Percentiles rank a stretch among this genome's conserved stretches.
Conservation (phyloP, 179 eudicot genomes). For the Camellia oleifera region DNA sequence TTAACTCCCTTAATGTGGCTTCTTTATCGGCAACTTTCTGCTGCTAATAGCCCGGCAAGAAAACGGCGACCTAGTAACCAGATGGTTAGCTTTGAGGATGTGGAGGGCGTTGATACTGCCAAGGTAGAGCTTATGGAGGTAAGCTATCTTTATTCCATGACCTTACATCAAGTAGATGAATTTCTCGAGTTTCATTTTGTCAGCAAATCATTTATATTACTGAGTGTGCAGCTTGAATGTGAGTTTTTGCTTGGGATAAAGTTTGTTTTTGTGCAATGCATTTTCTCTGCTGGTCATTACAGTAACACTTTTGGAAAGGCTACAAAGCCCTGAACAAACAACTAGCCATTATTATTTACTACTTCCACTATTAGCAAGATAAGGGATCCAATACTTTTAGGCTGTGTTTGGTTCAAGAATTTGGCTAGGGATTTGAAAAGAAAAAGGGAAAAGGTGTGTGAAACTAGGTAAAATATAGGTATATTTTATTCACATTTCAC, state of each 20-base stretch:
- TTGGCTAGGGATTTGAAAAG: no score
- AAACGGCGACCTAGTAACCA: conserved; percentile 68
- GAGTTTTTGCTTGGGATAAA: neutral
- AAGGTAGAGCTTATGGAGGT: conserved; percentile 99
- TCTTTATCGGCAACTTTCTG: conserved; percentile 83
- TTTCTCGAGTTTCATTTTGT: neutral
- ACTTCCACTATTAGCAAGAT: no score
- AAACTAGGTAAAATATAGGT: no score
- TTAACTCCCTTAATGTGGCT: conserved; percentile 91
- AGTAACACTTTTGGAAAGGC: neutral
- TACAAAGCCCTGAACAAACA: neutral
- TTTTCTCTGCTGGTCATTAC: neutral
- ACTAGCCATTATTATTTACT: no score
- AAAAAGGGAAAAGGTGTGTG: no score
- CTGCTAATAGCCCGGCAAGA: conserved; percentile 75
- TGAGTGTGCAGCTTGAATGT: neutral
- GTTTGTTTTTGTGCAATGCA: neutral
- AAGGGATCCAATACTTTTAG: no score
- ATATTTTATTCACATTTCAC: no score
- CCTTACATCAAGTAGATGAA: neutral
- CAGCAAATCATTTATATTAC: conserved; percentile 1
- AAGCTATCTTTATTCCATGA: conserved; percentile 14
- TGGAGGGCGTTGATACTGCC: conserved; percentile 95
- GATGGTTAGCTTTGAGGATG: conserved; percentile 82
- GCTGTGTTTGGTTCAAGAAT: no score